Evolutionary conservation across 2,329 filamentous ascomycete genomes (phyloP).

Genomic region (Colletotrichum incanum): DNA sequence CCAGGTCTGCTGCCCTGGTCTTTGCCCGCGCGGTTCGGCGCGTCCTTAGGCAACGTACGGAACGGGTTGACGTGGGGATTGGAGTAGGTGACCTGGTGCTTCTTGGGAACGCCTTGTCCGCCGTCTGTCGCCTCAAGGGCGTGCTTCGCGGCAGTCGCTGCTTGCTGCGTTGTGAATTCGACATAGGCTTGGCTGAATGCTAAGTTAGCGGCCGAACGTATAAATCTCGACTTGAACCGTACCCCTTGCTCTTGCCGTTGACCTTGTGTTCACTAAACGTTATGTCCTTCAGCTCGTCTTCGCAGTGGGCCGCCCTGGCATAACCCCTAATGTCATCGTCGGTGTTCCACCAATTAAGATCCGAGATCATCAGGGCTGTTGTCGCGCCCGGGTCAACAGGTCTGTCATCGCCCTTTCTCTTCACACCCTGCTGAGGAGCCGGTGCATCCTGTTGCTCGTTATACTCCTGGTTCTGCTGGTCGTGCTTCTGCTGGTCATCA

Average conservation of each 20-base stretch:
- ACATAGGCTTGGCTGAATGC: slow-evolving; percentile 79
- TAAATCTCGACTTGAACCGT: slow-evolving; percentile 52
- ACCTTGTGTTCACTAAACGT: slow-evolving; percentile 99
- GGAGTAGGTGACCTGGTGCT: slow-evolving; percentile 82
- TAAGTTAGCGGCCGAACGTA: slow-evolving; percentile 14
- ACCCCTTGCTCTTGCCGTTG: slow-evolving; percentile 99
- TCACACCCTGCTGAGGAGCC: slow-evolving; percentile 68
- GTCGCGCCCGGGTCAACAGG: slow-evolving; percentile 74
- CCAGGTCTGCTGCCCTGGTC: slow-evolving; percentile 70
- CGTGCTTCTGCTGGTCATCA: slow-evolving; percentile 59
- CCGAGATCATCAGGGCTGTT: slow-evolving; percentile 86
- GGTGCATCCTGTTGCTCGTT: slow-evolving; percentile 48
- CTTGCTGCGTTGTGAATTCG: slow-evolving; percentile 87
- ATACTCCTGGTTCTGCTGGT: slow-evolving; percentile 49
- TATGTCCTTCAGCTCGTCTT: slow-evolving; percentile 90
- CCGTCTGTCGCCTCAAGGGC: slow-evolving; percentile 79
- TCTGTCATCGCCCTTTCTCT: slow-evolving; percentile 74
- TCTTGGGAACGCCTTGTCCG: slow-evolving; percentile 73
- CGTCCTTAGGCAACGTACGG: slow-evolving; percentile 91
- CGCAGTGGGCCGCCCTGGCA: slow-evolving; percentile 83
- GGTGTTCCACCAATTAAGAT: slow-evolving; percentile 96
- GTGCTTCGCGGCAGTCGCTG: slow-evolving; percentile 87
- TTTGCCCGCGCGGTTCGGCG: slow-evolving; percentile 78
- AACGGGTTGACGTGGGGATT: slow-evolving; percentile 87
- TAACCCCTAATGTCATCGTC: slow-evolving; percentile 95